Evolutionary conservation across 805 yeast genomes (phyloP), one percentile per base, ranked within the genome.

Genomic region (Metschnikowia noctiluminum): DNA sequence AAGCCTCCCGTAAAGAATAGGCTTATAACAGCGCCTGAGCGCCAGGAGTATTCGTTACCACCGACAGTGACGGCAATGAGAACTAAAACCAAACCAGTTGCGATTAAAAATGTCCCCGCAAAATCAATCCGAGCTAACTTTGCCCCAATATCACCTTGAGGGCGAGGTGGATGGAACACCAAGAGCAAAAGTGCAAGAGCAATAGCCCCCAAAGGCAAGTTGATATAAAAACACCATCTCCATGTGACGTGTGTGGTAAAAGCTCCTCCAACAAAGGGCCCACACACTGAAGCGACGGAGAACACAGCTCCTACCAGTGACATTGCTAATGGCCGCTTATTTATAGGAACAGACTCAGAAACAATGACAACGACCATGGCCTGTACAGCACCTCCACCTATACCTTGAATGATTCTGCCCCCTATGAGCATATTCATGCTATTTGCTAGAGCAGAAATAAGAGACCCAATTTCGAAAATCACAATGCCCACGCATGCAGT

Each of bases 211-310:
- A 84, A 63, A 2, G 89, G 88, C 36, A 86, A 62, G 62, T 85
- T 85, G 53, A 86, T 72, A 64, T 80, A 86, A 61, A 84, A 86
- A 57, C 88, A 81, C 89, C 90, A 84, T 58, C 90, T 71, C 90
- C 90, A 85, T 13, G 79, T 66, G 5, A 74, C 80, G 44, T 76
- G 66, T 2, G 79, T 65, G 1, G 87, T 74, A 49, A 85, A 77
- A 0, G 81, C 83, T 30, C 89, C 89, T 12, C 89, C 89, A 26
- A 84, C 59, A 37, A 82, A 66, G 0, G 90, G 89, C 1, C 89
- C 89, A 16, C 73, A 53, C 8, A 79, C 81, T 8, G 79, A 71
- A 0, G 84, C 77, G 2, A 77, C 63, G 0, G 79, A 76, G 56
- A 74, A 81, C 0, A 75, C 70, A 6, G 69, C 61, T 0, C 76